Percentiles rank a stretch among this genome's conserved stretches.
phyloP scores from a whole-genome alignment of 2,329 filamentous ascomycete genomes.

The Cladosporium cucumerinum region DNA sequence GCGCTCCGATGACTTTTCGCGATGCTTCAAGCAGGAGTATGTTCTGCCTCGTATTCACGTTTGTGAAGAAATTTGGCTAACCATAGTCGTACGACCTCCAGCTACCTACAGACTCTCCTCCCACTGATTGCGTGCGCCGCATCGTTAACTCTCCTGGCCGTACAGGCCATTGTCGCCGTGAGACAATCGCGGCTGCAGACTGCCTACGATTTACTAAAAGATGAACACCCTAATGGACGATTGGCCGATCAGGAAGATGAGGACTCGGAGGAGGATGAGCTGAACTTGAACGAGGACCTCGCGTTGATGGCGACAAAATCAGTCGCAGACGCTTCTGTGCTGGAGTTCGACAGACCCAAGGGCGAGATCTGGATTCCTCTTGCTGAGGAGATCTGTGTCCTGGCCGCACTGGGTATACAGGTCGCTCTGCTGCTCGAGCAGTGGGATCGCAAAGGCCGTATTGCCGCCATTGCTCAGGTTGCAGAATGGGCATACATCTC shows the following conservation, averaged over 20 bases:
- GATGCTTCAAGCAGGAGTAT: conserved; percentile 65
- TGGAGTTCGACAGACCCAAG: conserved; percentile 72
- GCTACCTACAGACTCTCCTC: conserved; percentile 76
- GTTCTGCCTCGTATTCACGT: conserved; percentile 29
- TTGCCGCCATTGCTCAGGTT: conserved; percentile 65
- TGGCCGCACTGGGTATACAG: conserved; percentile 69
- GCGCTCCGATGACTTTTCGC: conserved; percentile 60
- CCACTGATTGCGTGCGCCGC: conserved; percentile 68
- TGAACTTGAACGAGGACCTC: conserved; percentile 54
- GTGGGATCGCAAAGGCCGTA: conserved; percentile 53
- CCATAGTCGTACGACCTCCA: conserved; percentile 36
- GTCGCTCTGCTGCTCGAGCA: conserved; percentile 59
- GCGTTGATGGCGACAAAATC: conserved; percentile 55
- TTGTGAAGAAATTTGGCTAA: conserved; percentile 21
- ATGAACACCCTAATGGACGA: conserved; percentile 24
- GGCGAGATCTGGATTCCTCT: conserved; percentile 68
- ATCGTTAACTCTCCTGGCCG: conserved; percentile 65
- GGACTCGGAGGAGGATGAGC: conserved; percentile 56
- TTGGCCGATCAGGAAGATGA: conserved; percentile 32
- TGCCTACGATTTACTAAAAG: conserved; percentile 56
- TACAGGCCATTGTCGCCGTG: conserved; percentile 54
- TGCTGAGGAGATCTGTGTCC: conserved; percentile 71
- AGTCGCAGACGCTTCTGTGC: conserved; percentile 48
- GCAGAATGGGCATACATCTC: conserved; percentile 79
- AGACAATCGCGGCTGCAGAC: conserved; percentile 32